Evolutionary conservation across 768 basidiomycete genomes (phyloP), one percentile per base, ranked within the genome.

Genomic region (Hydnomerulius pinastri): DNA sequence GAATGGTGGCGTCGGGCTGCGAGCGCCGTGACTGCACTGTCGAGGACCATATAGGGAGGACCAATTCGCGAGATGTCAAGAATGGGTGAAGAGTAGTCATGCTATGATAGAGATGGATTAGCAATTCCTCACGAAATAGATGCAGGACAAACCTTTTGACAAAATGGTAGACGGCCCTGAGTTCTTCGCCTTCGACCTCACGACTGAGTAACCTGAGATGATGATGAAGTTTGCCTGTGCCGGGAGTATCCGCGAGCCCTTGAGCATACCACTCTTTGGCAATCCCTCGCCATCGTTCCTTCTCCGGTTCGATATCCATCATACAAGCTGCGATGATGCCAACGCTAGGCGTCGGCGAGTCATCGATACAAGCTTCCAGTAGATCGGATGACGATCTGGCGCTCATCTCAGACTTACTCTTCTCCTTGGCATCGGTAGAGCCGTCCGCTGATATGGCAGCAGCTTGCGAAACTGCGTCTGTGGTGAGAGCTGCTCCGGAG

Each of bases 161-260:
- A 56, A 95, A 98, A 64, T 99, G 97, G 64, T 99, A 98, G 4
- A 97, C 79, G 0, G 86, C 87, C 9, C 89, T 77, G 15, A 93
- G 67, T 55, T 96, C 94, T 57, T 97, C 88, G 2, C 79, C 80
- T 54, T 88, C 86, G 18, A 81, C 83, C 64, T 96, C 93, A 20
- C 90, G 79, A 59, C 88, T 88, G 37, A 99, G 77, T 55, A 96
- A 67, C 2, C 94, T 97, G 13, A 99, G 71, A 61, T 98, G 92
- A 64, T 98, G 94, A 67, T 98, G 97, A 35, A 99, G 71, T 63
- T 95, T 86, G 3, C 97, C 97, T 4, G 86, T 85, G n/a, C 94
- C 95, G 1, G 97, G 97, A 40, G 87, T 90, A 59, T 92, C 91
- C 6, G 83, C 81, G 28, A 99, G 73, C 0, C 94, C 95, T 30